Conservation (phyloP, 768 basidiomycete species). For the Naematelia aurantialba region DNA sequence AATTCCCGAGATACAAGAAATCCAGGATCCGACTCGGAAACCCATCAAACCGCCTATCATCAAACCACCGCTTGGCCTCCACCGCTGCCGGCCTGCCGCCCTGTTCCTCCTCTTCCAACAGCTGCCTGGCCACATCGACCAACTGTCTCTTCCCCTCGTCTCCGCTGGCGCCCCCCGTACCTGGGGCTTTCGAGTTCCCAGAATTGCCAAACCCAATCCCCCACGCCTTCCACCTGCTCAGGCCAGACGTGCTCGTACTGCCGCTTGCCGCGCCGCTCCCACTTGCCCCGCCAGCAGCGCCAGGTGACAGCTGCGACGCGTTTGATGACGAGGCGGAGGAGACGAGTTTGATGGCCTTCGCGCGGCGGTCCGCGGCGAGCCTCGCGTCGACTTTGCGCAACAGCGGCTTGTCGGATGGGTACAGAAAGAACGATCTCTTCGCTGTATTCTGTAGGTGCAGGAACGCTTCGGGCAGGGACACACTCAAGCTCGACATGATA, state of each 20-base stretch:
- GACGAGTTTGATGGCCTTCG: constrained; percentile 33
- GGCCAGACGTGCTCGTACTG: no score
- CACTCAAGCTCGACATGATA: constrained; percentile 62
- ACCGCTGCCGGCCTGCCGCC: constrained; percentile 17
- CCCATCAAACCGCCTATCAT: constrained; percentile 87
- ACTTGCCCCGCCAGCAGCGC: no score
- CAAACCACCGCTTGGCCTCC: constrained; percentile 76
- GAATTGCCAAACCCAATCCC: constrained; percentile 14
- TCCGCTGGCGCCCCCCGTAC: constrained; percentile 9
- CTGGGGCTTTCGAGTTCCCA: background rate
- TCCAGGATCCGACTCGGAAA: constrained; percentile 91
- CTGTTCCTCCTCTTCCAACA: constrained; percentile 22
- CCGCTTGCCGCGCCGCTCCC: no score
- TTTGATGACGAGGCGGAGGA: constrained; percentile 3
- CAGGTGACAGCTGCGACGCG: constrained; percentile 5
- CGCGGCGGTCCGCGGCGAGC: constrained; percentile 45
- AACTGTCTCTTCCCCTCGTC: no score
- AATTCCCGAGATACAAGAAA: constrained; percentile 87
- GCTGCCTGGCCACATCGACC: no score
- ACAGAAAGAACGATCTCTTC: constrained; percentile 81
- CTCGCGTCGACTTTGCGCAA: constrained; percentile 66
- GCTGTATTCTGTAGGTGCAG: constrained; percentile 68
- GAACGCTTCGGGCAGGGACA: constrained; percentile 79
- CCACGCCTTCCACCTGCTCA: constrained; percentile 18
- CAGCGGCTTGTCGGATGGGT: constrained; percentile 71